These are phyloP conservation scores for Achlya hypogyna DNA, from an alignment of 352 stramenopile species.

Conservation along the genomic window DNA sequence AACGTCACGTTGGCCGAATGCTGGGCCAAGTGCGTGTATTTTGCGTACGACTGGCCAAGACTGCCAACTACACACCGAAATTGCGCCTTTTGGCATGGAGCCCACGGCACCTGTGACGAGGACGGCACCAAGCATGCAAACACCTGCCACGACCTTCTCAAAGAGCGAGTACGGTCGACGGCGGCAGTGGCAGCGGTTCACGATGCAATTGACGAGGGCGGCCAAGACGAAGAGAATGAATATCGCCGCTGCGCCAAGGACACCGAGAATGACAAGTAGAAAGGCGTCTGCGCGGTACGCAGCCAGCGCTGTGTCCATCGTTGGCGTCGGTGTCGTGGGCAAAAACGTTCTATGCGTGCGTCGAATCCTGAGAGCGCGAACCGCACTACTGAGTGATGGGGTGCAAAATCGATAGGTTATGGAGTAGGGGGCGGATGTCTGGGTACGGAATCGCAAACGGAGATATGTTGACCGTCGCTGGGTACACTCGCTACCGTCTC, in stretches of 20 bases:
- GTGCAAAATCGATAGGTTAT: neutral
- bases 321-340: neutral
- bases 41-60: neutral
- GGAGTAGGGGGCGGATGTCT: conserved; percentile 28
- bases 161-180: neutral
- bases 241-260: neutral
- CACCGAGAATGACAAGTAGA: neutral
- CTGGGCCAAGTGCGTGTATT: neutral
- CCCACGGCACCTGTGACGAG: neutral
- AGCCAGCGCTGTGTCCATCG: neutral
- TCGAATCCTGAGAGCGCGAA: neutral
- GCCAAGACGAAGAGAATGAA: neutral
- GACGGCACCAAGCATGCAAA: neutral
- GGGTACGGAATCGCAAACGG: conserved; percentile 30
- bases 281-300: neutral
- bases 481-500: conserved; percentile 23
- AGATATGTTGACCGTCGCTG: conserved; percentile 29
- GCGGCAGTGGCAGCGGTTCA: neutral
- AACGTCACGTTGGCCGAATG: neutral
- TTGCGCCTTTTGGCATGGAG: neutral
- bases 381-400: neutral
- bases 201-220: neutral
- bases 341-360: neutral
- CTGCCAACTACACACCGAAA: conserved; percentile 2
- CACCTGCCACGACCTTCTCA: conserved; percentile 8